Evolutionary conservation across 768 basidiomycete genomes (phyloP), one percentile per base, ranked within the genome.

Genomic region (Russula earlei): DNA sequence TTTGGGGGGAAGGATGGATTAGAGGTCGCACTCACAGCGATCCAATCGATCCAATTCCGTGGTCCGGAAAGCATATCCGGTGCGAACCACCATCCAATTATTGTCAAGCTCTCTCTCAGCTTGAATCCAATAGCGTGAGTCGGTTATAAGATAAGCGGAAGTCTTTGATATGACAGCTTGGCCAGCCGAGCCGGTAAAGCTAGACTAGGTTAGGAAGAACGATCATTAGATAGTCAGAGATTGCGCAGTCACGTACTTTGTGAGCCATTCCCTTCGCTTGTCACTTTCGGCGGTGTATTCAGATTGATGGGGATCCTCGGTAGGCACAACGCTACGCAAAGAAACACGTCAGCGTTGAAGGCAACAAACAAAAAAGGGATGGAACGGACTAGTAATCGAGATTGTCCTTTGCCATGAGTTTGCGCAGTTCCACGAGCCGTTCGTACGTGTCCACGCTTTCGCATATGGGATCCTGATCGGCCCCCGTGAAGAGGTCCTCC

Each of bases 301-400:
- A 0, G 88, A 89, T 49, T 80, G 79, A 66, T 92, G 90, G 5
- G 87, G 83, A 65, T 92, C 90, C 68, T 88, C 87, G 34, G 77
- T 82, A 2, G 87, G 88, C 45, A 91, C 68, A 61, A 90, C 68
- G 63, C 88, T 91, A 52, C 8, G 17, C 12, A n/a, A n/a, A 33
- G 3, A 22, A 7, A 40, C 29, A 14, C 17, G 14, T 51, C 25
- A 52, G 43, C 61, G 36, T 52, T 41, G 40, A 52, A 48, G 54
- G 41, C 11, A 2, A 11, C 14, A 43, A 4, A 24, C 19, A 50
- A 34, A 5, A 34, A 20, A 29, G 20, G 24, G 2, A 29, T 8
- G 20, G 3, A 24, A 56, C 61, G 31, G 17, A 62, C 61, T 62
- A 62, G 34, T 62, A 62, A 49, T 62, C 61, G 12, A 62, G 48